Conservation (phyloP, 2,329 filamentous ascomycete species). For the Phialophora tarda region DNA sequence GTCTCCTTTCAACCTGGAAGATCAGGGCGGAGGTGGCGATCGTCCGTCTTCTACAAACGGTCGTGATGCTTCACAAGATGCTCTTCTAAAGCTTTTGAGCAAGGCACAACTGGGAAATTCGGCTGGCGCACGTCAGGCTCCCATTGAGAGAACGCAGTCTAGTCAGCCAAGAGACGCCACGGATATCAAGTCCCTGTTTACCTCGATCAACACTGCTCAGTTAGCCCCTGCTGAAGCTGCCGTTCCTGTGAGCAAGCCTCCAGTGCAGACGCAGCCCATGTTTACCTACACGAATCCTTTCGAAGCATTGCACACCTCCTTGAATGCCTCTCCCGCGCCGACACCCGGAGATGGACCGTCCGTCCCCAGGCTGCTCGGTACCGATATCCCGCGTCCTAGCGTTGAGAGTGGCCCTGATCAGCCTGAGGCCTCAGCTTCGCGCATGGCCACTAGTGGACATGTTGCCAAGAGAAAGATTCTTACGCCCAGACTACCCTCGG, state of each 20-base stretch:
- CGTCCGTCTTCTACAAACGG: slow-evolving; percentile 38
- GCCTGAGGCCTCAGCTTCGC: slow-evolving; percentile 8
- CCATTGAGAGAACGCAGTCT: slow-evolving; percentile 22
- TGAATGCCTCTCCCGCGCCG: slow-evolving; percentile 67
- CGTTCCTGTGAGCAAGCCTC: slow-evolving; percentile 44
- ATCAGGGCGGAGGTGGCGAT: slow-evolving; percentile 31
- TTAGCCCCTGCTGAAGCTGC: slow-evolving; percentile 42
- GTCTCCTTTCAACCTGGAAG: slow-evolving; percentile 36
- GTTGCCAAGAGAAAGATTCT: slow-evolving; percentile 31
- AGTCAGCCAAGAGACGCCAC: slow-evolving; percentile 10
- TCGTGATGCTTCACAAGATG: slow-evolving; percentile 75
- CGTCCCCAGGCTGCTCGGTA: slow-evolving; percentile 45
- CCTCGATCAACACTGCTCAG: slow-evolving; percentile 6
- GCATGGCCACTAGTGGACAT: slow-evolving; percentile 18
- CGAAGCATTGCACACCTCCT: slow-evolving; percentile 69
- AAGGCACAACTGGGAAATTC: slow-evolving; percentile 59
- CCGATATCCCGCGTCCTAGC: slow-evolving; percentile 26
- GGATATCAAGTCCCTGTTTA: slow-evolving; percentile 18
- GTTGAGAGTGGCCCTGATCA: slow-evolving; percentile 26
- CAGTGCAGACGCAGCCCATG: slow-evolving; percentile 53
- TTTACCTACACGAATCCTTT: slow-evolving; percentile 77
- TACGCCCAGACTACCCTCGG: slow-evolving; percentile 27
- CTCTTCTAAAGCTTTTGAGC: slow-evolving; percentile 84
- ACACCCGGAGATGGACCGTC: slow-evolving; percentile 45
- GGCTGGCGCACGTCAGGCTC: slow-evolving; percentile 13